Evolutionary conservation across 306 rosid genomes (phyloP), one percentile per base, ranked within the genome.

Genomic region (Psophocarpus tetragonolobus): DNA sequence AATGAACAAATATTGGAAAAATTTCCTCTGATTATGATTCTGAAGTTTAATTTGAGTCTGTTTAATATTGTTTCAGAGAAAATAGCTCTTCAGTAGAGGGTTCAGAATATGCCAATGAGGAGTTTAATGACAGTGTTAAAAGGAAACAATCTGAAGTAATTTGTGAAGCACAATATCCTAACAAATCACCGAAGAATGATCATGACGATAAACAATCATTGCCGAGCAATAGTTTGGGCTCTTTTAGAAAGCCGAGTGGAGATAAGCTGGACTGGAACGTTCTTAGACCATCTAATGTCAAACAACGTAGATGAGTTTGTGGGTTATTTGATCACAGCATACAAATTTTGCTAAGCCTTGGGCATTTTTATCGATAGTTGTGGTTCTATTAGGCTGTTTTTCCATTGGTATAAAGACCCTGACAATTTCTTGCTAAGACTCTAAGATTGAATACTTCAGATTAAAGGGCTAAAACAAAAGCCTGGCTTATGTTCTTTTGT

Each of bases 231-330:
- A 50, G 84, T 68, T 88, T 78, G 86, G 89, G 89, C 27, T 83
- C 87, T 24, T 93, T 84, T 84, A 91, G 69, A 85, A 91, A 91
- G 79, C 92, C 92, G 3, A 84, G 80, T 80, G 87, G 68, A 80
- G 89, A 77, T 85, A 87, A 85, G 87, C 84, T 93, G 73, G 81
- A 90, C 78, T 91, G 91, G 89, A 93, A 76, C 3, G 84, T 86
- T 68, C 98, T 93, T 79, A 85, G 97, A 86, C 88, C 90, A 36
- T 77, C 74, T 83, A 75, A 78, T 58, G 70, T 82, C 85, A 84
- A 85, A 56, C 64, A 85, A 68, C 81, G 81, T 83, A 65, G 85
- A 35, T 82, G 85, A 87, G 61, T 75, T 66, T 78, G 39, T 65
- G 42, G 71, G 41, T 35, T 79, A 56, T 72, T 77, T 64, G 76